Evolutionary conservation across 2,329 filamentous ascomycete species (phyloP).

Genomic region (Claviceps digitariae): DNA sequence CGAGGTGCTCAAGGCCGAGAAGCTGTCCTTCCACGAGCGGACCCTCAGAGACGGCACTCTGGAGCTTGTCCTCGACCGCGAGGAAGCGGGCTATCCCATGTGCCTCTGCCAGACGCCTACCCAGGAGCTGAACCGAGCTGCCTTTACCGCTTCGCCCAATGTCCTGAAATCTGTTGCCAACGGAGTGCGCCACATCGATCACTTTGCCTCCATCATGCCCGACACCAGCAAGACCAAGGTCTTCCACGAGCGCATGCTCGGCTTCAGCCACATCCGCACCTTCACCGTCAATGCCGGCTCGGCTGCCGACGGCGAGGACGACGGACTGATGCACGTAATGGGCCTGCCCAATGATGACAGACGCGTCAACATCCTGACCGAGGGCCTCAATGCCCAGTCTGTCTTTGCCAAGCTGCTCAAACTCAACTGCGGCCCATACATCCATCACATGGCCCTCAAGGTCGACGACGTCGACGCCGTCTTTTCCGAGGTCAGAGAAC

Average conservation of each 20-base stretch:
- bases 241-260: neutral
- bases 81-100: neutral
- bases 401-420: neutral
- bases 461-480: neutral
- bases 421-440: neutral
- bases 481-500: neutral
- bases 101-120: neutral
- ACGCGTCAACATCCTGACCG: neutral
- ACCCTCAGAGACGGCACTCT: neutral
- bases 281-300: neutral
- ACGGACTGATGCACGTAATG: neutral
- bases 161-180: neutral
- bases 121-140: neutral
- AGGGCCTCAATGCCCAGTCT: neutral
- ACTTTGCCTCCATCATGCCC: neutral
- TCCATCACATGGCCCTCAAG: neutral
- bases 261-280: neutral
- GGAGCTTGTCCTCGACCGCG: neutral
- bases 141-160: neutral
- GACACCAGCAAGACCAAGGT: neutral
- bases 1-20: neutral
- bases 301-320: neutral
- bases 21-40: neutral
- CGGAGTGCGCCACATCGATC: neutral
- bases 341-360: neutral